Conservation (phyloP, 1,284 basidiomycete genomes). For the Erythrobasidium hasegawianum region DNA sequence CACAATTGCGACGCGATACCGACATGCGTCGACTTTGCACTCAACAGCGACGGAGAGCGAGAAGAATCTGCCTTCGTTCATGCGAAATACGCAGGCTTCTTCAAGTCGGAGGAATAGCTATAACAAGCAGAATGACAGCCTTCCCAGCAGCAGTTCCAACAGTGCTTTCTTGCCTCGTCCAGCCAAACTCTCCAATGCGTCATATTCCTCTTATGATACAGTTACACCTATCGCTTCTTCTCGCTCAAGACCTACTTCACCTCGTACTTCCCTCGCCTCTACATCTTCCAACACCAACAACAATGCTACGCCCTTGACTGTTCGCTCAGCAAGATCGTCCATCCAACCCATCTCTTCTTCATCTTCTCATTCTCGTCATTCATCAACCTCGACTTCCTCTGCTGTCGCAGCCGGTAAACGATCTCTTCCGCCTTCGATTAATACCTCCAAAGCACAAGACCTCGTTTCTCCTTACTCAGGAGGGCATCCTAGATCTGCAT, state of each 20-base stretch:
- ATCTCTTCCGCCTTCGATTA: slow-evolving; percentile 7
- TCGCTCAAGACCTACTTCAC: neutral
- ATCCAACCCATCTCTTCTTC: neutral
- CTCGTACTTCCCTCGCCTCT: neutral
- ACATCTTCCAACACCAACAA: neutral
- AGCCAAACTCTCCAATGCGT: no score
- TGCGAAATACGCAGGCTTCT: slow-evolving; percentile 22
- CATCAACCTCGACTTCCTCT: slow-evolving; percentile 23
- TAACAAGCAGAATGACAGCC: slow-evolving; percentile 38
- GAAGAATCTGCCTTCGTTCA: slow-evolving; percentile 30
- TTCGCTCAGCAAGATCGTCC: neutral
- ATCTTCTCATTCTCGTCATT: slow-evolving; percentile 32
- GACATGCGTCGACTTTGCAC: no score
- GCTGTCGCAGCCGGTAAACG: slow-evolving; percentile 31
- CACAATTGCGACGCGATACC: no score
- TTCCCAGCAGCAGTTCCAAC: no score
- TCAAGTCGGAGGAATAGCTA: slow-evolving; percentile 5
- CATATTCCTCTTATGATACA: no score
- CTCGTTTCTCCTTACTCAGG: neutral
- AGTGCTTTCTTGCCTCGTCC: no score
- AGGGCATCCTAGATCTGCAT: slow-evolving; percentile 7
- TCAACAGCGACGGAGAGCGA: slow-evolving; percentile 9
- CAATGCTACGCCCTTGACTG: neutral
- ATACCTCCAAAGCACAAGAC: slow-evolving; percentile 15
- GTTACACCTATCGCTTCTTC: neutral